Evolutionary conservation across 192 early-diverging fungal genomes (phyloP).

Genomic region (Paraglomus brasilianum): DNA sequence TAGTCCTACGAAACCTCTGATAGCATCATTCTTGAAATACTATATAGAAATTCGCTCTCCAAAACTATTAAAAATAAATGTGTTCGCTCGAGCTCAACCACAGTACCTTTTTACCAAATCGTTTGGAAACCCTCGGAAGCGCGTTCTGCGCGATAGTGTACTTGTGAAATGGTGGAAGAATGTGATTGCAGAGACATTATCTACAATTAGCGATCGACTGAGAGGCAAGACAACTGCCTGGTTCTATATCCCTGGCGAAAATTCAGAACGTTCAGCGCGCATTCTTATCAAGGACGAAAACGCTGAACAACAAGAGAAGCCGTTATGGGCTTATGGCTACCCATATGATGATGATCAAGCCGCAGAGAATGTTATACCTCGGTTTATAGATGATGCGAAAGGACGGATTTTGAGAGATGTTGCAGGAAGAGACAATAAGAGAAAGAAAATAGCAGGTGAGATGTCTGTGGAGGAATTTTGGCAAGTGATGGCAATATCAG

Average conservation of each 20-base stretch:
- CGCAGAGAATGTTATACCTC: conserved; percentile 44
- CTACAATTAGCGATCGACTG: neutral
- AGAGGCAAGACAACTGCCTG: conserved; percentile 32
- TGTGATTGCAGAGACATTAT: conserved; percentile 29
- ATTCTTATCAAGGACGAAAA: conserved; percentile 27
- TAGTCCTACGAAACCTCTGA: conserved; percentile 16
- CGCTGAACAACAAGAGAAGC: neutral
- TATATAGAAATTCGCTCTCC: neutral
- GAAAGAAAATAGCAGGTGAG: conserved; percentile 30
- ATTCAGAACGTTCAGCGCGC: conserved; percentile 37
- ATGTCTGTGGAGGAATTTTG: conserved; percentile 60
- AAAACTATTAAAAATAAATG: conserved; percentile 37
- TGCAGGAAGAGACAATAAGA: conserved; percentile 35
- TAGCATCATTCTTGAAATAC: conserved; percentile 16
- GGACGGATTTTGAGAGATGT: conserved; percentile 42
- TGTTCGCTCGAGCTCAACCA: conserved; percentile 86
- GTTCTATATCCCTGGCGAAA: conserved; percentile 59
- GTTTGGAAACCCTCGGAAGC: conserved; percentile 60
- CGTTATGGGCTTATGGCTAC: conserved; percentile 36
- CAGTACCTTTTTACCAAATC: conserved; percentile 82
- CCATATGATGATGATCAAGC: conserved; percentile 41
- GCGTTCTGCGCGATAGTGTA: conserved; percentile 56
- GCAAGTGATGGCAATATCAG: conserved; percentile 65
- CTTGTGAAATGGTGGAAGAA: conserved; percentile 81
- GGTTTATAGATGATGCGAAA: conserved; percentile 57